A percentile compares a stretch with the other conserved stretches of the same genome.
phyloP scores from a whole-genome alignment of 495 filamentous ascomycete genomes.

The Oleoguttula mirabilis region DNA sequence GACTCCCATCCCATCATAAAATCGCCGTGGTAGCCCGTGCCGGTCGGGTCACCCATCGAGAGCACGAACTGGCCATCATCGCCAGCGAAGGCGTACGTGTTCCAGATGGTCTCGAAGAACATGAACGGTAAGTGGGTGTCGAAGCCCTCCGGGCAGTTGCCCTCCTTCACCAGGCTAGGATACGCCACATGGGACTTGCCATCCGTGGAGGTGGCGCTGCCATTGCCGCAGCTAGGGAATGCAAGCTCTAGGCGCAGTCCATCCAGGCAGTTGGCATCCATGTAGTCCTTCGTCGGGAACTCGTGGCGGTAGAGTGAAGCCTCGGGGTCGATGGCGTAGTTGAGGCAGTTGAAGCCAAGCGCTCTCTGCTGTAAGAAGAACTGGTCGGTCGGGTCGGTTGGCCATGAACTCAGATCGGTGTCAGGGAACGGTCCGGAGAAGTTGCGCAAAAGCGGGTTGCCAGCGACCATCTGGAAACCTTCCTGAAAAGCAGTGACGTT shows the following conservation, averaged over 20 bases:
- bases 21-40: slow-evolving; percentile 75
- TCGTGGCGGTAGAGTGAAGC: slow-evolving; percentile 65
- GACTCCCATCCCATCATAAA: slow-evolving; percentile 74
- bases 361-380: slow-evolving; percentile 62
- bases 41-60: slow-evolving; percentile 70
- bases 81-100: slow-evolving; percentile 57
- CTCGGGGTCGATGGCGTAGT: slow-evolving; percentile 52
- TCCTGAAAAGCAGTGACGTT: slow-evolving; percentile 64
- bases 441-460: slow-evolving; percentile 54
- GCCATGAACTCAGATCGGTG: slow-evolving; percentile 10
- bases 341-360: slow-evolving; percentile 82
- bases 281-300: slow-evolving; percentile 63
- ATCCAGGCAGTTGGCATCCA: slow-evolving; percentile 56
- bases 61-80: slow-evolving; percentile 63
- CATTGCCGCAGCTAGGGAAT: slow-evolving; percentile 43
- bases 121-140: slow-evolving; percentile 58
- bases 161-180: slow-evolving; percentile 54
- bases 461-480: slow-evolving; percentile 77
- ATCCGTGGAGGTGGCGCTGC: slow-evolving; percentile 36
- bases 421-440: slow-evolving; percentile 60
- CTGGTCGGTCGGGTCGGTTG: slow-evolving; percentile 35
- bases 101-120: slow-evolving; percentile 82
- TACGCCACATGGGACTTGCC: slow-evolving; percentile 50
- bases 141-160: slow-evolving; percentile 63
- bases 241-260: slow-evolving; percentile 49